Evolutionary conservation across 805 yeast genomes (phyloP), one percentile per base, ranked within the genome.

Genomic region (Metschnikowia lochheadii): DNA sequence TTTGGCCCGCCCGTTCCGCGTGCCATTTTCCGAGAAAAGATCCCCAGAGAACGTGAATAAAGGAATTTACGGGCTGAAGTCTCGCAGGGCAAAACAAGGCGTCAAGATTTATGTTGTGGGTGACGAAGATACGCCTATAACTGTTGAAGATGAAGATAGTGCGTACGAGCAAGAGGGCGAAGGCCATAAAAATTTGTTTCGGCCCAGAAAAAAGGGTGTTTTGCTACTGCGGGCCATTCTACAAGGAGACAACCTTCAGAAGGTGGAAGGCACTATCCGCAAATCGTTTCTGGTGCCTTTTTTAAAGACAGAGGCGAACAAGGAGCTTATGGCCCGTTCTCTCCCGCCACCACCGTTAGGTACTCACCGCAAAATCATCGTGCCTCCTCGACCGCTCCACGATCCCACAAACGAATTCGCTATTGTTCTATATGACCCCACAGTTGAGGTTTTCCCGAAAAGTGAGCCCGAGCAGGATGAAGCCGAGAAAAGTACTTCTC

Each of bases 351-450:
- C 95, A 0, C 87, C 96, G 0, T 72, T 92, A 52, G 99, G 99
- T 0, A 89, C 90, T 51, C 80, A 85, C 54, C 79, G 85, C 36
- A 80, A 82, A 54, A 78, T 82, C 1, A 73, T 80, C 1, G 68
- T 88, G 48, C 87, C 88, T n/a, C 96, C 98, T 3, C 72, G 90
- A 51, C 95, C 99, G 1, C 74, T 94, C n/a, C 95, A 92, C 64
- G 99, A 94, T 68, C 99, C 99, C 0, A 77, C 85, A 40, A 90
- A 85, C 53, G 97, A 94, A 64, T 84, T 88, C 60, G 97, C 99
- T 2, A 89, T 94, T 49, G 97, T 94, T 1, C 73, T 94, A 41
- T 94, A 89, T 62, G 99, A 94, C 66, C 99, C 99, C 0, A 88
- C 98, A 0, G 84, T 92, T 2, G 98, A 94, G 62, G 78, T 59